Evolutionary conservation across 2,329 filamentous ascomycete genomes (phyloP).

Genomic region (Dryadomyces sulphureus): DNA sequence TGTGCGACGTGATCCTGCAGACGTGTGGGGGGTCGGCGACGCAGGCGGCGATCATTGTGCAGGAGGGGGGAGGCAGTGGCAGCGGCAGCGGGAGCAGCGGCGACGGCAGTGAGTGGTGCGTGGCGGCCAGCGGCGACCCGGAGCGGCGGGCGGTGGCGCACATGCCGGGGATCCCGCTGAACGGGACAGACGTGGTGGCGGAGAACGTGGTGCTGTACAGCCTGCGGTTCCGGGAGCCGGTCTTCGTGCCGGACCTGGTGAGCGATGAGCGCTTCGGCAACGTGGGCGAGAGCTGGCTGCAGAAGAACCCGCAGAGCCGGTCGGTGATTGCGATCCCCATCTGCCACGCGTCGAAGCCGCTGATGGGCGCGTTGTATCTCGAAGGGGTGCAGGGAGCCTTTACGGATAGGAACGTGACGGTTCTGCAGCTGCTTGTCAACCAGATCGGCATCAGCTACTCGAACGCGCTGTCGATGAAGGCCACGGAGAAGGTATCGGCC

Average conservation of each 20-base stretch:
- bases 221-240: constrained; percentile 58
- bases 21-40: constrained; percentile 59
- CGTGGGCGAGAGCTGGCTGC: constrained; percentile 53
- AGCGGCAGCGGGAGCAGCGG: constrained; percentile 66
- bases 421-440: constrained; percentile 58
- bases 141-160: constrained; percentile 54
- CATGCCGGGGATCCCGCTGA: constrained; percentile 48
- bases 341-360: constrained; percentile 51
- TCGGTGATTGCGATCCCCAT: constrained; percentile 72
- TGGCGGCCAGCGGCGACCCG: constrained; percentile 59
- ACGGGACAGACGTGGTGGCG: constrained; percentile 53
- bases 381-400: constrained; percentile 63
- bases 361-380: constrained; percentile 62
- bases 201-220: constrained; percentile 66
- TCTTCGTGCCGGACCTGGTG: constrained; percentile 60
- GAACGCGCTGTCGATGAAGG: constrained; percentile 52
- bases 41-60: constrained; percentile 58
- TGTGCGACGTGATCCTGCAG: constrained; percentile 69
- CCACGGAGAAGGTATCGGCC: constrained; percentile 62
- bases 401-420: constrained; percentile 56
- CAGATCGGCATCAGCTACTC: constrained; percentile 63
- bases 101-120: constrained; percentile 49
- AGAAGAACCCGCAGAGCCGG: constrained; percentile 53
- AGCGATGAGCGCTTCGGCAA: constrained; percentile 68
- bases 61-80: constrained; percentile 44